Evolutionary conservation across 2,329 filamentous ascomycete genomes (phyloP).

Genomic region (Biscogniauxia mediterranea): DNA sequence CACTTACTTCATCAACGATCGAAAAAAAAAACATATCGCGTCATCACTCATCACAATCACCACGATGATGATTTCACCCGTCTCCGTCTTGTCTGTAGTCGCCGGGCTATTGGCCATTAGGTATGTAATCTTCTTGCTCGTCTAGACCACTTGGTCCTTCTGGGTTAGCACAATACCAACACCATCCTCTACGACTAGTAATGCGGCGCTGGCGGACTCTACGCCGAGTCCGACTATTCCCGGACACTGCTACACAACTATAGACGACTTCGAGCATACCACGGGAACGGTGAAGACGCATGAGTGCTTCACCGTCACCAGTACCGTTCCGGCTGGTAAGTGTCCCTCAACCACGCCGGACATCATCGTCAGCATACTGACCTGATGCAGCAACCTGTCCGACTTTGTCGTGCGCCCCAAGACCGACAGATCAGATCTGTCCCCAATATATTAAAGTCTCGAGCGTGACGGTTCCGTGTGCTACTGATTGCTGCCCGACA

Average conservation of each 20-base stretch:
- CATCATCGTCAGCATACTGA: neutral
- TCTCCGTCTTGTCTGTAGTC: slow-evolving; percentile 10
- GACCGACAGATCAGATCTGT: slow-evolving; percentile 26
- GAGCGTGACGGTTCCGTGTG: slow-evolving; percentile 36
- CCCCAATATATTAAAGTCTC: slow-evolving; percentile 32
- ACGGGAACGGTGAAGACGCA: slow-evolving; percentile 21
- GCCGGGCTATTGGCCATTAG: slow-evolving; percentile 17
- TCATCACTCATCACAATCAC: neutral
- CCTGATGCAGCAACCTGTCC: slow-evolving; percentile 24
- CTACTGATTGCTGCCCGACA: slow-evolving; percentile 37
- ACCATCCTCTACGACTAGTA: slow-evolving; percentile 12
- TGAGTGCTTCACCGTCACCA: slow-evolving; percentile 26
- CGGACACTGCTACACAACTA: slow-evolving; percentile 24
- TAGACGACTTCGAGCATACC: slow-evolving; percentile 21
- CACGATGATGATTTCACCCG: slow-evolving; percentile 19
- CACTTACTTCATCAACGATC: neutral
- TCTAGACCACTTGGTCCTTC: neutral
- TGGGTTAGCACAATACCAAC: slow-evolving; percentile 1
- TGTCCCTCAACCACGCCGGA: slow-evolving; percentile 1
- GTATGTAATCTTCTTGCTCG: slow-evolving; percentile 12
- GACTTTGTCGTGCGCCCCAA: slow-evolving; percentile 20
- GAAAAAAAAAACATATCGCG: neutral
- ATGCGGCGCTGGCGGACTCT: slow-evolving; percentile 7
- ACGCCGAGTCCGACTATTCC: slow-evolving; percentile 16
- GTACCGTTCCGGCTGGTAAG: slow-evolving; percentile 19